Evolutionary conservation across 129 eudicot genomes (phyloP), one percentile per base, ranked within the genome.

Genomic region (Artemisia annua): DNA sequence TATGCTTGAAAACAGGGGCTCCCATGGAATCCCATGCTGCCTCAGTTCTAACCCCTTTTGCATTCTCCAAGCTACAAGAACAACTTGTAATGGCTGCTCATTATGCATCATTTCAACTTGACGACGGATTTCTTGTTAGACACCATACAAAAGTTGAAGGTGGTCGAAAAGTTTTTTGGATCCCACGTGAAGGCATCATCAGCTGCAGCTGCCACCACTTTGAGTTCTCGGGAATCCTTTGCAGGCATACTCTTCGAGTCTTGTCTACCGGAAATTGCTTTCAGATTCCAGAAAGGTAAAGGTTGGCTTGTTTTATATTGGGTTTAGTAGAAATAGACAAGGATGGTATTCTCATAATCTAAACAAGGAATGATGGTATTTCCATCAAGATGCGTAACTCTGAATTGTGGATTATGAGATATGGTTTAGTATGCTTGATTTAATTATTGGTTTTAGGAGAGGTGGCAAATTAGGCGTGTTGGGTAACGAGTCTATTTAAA

Each of bases 1-100:
- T 95, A 6, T 86, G 90, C 84, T 85, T 95, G 35, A 95, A 95
- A 86, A 95, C 99, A 0, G 97, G 97, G 14, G 96, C 99, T 3
- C 97, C 99, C 11, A 95, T 91, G 99, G 99, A 95, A 83, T 91
- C 99, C 4, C 96, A 95, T 66, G 97, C 99, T 1, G 89, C 99
- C 61, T 68, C 91, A 26, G 71, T 95, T 44, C 84, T 95, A 48
- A 95, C 99, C 22, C 99, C 99, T 46, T 91, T 79, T 30, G 97
- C 99, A 26, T 95, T 95, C 64, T 86, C 97, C 8, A 95, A 88
- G 83, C 96, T 95, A 74, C 99, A 95, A 83, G 99, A 95, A 62
- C 99, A 95, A 60, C 94, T 95, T 10, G 96, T 95, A 71, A 74
- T 90, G 87, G 96, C 99, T 1, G 99, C 96, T 50, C 99, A 95